Base-by-base conservation (phyloP, 2,329 filamentous ascomycete species). In the Annulohypoxylon truncatum region DNA sequence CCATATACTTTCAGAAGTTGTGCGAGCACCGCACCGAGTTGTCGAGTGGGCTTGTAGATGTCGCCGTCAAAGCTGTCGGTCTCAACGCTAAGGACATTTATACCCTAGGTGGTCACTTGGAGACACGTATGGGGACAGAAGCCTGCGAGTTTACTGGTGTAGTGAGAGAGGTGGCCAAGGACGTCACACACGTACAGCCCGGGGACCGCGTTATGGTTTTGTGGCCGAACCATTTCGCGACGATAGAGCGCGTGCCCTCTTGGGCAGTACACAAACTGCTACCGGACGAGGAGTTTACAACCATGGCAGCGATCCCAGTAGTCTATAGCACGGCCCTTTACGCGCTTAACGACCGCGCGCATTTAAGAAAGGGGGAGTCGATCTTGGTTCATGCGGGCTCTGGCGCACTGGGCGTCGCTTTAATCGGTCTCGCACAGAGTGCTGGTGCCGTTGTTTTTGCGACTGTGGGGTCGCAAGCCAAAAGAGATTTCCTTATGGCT, bases 331-430 rank as follows among this genome's bases (percentile, higher is more conserved):
- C 78, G 0, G 78, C 76, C 0, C 28, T 78, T 0, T 76, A 79
- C 54, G 76, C 72, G 0, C 59, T 81, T 1, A 13, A 69, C 5
- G 55, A 78, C 35, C 58, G 73, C 1, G 79, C 75, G 1, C 38
- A 68, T 1, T 29, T 80, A 0, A 38, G 59, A 4, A 12, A 44
- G 3, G 74, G 72, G 0, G 74, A 81, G 40, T 70, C 64, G 1
- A 66, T 81, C 0, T 61, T 81, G 3, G 75, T 81, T 1, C 79
- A 81, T 51, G 68, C 73, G 3, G 79, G 72, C 2, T 68, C 77
- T 2, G 77, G 79, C 9, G 76, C 70, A 4, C 63, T 80, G 6
- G 79, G 79, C 5, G 72, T 75, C 46, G 79, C 79, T 0, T 73
- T 75, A 1, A 78, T 81, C n/a, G 58, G 71, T 3, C 38, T 81